phyloP scores from a whole-genome alignment of 495 filamentous ascomycete genomes.

The Immersiella caudata region DNA sequence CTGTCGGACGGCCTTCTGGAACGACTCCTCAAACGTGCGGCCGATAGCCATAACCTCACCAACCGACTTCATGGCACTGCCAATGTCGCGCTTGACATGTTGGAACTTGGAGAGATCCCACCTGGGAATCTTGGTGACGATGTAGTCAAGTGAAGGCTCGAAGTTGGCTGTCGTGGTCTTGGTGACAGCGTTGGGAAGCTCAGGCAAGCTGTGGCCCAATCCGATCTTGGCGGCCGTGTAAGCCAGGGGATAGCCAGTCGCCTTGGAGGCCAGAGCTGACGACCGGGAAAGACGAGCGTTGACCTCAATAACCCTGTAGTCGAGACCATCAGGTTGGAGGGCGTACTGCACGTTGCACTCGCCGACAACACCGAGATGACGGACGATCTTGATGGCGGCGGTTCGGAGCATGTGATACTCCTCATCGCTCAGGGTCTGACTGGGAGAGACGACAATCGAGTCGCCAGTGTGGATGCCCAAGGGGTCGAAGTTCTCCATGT shows the following conservation, averaged over 20 bases:
- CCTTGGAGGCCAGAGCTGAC: slow-evolving; percentile 95
- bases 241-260: slow-evolving; percentile 94
- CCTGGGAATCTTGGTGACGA: slow-evolving; percentile 96
- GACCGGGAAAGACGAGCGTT: slow-evolving; percentile 97
- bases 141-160: slow-evolving; percentile 93
- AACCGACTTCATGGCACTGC: slow-evolving; percentile 97
- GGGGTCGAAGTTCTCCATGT: slow-evolving; percentile 99
- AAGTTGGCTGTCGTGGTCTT: slow-evolving; percentile 99
- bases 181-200: slow-evolving; percentile 95
- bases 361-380: slow-evolving; percentile 92
- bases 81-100: slow-evolving; percentile 96
- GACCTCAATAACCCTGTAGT: slow-evolving; percentile 98
- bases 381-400: slow-evolving; percentile 93
- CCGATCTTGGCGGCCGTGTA: slow-evolving; percentile 98
- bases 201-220: slow-evolving; percentile 88
- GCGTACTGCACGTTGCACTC: slow-evolving; percentile 99
- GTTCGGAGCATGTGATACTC: slow-evolving; percentile 99
- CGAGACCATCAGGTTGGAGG: slow-evolving; percentile 88
- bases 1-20: slow-evolving; percentile 96
- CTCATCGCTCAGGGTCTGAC: slow-evolving; percentile 93
- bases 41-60: slow-evolving; percentile 99
- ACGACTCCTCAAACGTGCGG: slow-evolving; percentile 97
- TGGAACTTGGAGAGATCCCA: slow-evolving; percentile 99
- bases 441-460: slow-evolving; percentile 94
- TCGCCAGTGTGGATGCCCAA: slow-evolving; percentile 96